These are phyloP conservation scores for Spathaspora girioi DNA, from an alignment of 805 yeast species.

Conservation along the genomic window DNA sequence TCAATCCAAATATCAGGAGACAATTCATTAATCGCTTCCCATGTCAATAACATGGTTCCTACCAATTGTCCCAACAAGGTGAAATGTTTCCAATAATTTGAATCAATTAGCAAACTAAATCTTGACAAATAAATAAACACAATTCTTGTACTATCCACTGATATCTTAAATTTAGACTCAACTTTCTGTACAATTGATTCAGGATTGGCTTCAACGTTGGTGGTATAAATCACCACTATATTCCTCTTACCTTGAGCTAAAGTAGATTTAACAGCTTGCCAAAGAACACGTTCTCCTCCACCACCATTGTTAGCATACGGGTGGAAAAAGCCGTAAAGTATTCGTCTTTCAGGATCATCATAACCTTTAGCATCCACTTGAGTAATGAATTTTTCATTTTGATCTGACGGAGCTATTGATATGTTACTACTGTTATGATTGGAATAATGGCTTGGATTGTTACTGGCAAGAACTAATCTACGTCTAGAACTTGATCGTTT, in stretches of 20 bases:
- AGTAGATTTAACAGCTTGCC: constrained; percentile 87
- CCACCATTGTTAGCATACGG: constrained; percentile 97
- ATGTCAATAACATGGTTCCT: constrained; percentile 66
- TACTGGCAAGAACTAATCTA: constrained; percentile 32
- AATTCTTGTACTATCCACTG: constrained; percentile 47
- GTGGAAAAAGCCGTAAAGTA: constrained; percentile 84
- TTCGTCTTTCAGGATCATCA: constrained; percentile 34
- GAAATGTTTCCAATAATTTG: constrained; percentile 68
- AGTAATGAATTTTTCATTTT: constrained; percentile 19
- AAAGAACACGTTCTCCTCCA: constrained; percentile 94
- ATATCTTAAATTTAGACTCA: constrained; percentile 51
- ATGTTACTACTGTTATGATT: constrained; percentile 35
- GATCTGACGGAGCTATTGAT: constrained; percentile 28
- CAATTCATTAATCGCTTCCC: constrained; percentile 65
- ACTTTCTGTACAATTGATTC: constrained; percentile 51
- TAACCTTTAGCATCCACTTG: constrained; percentile 14
- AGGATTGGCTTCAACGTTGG: constrained; percentile 51
- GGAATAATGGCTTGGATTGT: constrained; percentile 34
- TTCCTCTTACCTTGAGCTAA: constrained; percentile 45
- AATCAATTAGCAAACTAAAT: constrained; percentile 59
- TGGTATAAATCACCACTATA: constrained; percentile 70
- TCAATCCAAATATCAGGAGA: constrained; percentile 91
- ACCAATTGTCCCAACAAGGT: constrained; percentile 86
- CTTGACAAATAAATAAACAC: constrained; percentile 58
- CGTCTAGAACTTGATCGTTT: constrained; percentile 39